Percentiles rank a stretch among this genome's conserved stretches.
phyloP scores from a whole-genome alignment of 306 rosid genomes.

The Glycine tomentella region DNA sequence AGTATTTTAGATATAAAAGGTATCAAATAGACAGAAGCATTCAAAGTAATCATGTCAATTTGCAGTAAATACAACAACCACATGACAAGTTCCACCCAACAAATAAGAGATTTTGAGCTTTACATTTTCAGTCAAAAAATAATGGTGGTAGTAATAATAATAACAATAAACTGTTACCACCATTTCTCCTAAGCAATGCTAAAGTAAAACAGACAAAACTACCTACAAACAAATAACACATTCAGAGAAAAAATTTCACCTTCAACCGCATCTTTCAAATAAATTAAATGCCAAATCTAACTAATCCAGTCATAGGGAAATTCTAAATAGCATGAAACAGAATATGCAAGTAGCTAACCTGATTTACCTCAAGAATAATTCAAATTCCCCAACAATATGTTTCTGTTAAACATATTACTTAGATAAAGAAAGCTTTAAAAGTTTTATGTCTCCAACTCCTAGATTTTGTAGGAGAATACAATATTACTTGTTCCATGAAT shows the following conservation, averaged over 20 bases:
- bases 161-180: background rate
- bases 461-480: background rate
- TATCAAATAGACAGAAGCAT: background rate
- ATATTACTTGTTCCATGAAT: background rate
- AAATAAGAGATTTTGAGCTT: background rate
- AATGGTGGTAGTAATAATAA: background rate
- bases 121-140: background rate
- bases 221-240: background rate
- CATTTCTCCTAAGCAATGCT: background rate
- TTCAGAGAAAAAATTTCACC: background rate
- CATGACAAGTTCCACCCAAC: background rate
- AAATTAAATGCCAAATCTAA: background rate
- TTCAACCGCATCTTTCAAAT: background rate
- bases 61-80: background rate
- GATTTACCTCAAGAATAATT: background rate
- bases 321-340: background rate
- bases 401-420: too few species aligned
- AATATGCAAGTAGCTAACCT: background rate
- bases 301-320: background rate
- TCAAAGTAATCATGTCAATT: background rate
- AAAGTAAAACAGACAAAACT: background rate
- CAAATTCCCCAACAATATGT: background rate
- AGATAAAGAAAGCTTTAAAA: background rate
- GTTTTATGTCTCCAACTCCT: background rate
- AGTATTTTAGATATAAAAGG: slow-evolving; percentile 13